Base-by-base conservation (phyloP, 352 stramenopile genomes). In the Pythium dissimile region DNA sequence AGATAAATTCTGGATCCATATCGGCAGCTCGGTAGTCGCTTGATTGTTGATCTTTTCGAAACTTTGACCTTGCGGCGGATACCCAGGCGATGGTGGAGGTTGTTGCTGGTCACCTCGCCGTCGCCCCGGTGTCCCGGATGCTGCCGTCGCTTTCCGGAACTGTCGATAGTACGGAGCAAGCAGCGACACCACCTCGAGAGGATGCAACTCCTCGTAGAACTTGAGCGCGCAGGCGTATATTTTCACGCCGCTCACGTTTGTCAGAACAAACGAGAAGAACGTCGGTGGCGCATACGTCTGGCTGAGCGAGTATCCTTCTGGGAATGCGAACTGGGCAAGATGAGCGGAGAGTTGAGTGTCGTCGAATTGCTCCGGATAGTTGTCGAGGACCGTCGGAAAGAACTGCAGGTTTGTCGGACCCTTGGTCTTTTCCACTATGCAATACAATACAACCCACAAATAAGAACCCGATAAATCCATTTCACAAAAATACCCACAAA, bases 261-360 rank as follows among this genome's bases (percentile, higher is more conserved):
- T 94, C 26, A 94, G 72, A 41, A 94, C 84, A 56, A 94, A 94
- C 5, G 82, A 87, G 64, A 94, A 92, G 50, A 90, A 88, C 2
- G 79, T 74, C 9, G 84, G 84, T 1, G 74, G 54, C 2, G 64
- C 24, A 47, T 90, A 90, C 9, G 61, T 75, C 38, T 80, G 72
- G 52, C 71, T 82, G 12, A 94, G 63, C 13, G 62, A 50, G 47
- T 88, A 90, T 1, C 84, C 82, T 48, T 91, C 80, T 13, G 84
- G 82, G 63, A 94, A 94, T 1, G 80, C 80, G 46, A 94, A 94
- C 47, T 94, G 78, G 5, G 69, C 77, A 31, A 93, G 74, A 39
- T 89, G 84, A 0, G 77, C 67, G 7, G 80, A 76, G 18, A 90
- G 45, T 2, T 77, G 84, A 1, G 75, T 68, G 51, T 93, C 81